Evolutionary conservation across 768 basidiomycete genomes (phyloP).

Genomic region (Mycena polygramma): DNA sequence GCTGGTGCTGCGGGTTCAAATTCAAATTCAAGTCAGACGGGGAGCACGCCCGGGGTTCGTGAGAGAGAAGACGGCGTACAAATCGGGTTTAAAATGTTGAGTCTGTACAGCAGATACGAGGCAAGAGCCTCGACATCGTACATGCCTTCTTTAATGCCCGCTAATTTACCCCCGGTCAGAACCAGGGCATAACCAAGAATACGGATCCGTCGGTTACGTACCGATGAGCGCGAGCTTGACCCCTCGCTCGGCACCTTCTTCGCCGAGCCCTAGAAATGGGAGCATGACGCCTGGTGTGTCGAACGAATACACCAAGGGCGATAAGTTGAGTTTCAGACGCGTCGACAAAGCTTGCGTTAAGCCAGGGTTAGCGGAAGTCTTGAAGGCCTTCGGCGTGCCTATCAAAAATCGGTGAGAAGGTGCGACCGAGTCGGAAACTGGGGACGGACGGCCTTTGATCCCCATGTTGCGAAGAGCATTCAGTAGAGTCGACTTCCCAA

Average conservation of each 20-base stretch:
- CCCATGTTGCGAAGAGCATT: constrained; percentile 92
- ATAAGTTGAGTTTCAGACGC: constrained; percentile 84
- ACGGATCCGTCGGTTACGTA: constrained; percentile 56
- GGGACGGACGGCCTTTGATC: constrained; percentile 78
- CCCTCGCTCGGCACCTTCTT: constrained; percentile 89
- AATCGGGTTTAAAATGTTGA: constrained; percentile 82
- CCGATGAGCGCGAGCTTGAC: constrained; percentile 95
- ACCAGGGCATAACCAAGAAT: not conserved
- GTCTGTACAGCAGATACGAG: constrained; percentile 86
- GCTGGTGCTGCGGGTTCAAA: constrained; percentile 65
- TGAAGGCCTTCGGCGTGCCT: constrained; percentile 90
- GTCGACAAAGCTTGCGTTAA: constrained; percentile 92
- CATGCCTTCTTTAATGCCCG: constrained; percentile 94
- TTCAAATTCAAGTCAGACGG: constrained; percentile 17
- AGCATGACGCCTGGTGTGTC: constrained; percentile 99
- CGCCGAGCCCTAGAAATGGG: constrained; percentile 90
- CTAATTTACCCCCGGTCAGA: constrained; percentile 53
- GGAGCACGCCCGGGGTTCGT: constrained; percentile 24
- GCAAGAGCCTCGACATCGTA: constrained; percentile 89
- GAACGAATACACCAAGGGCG: constrained; percentile 91
- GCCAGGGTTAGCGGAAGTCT: constrained; percentile 91
- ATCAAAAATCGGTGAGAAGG: constrained; percentile 24
- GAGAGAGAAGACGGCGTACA: constrained; percentile 62
- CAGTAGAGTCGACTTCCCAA: constrained; percentile 95
- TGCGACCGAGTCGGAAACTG: constrained; percentile 47